Conservation (phyloP, 2,329 filamentous ascomycete genomes). For the Lecanicillium sp. region DNA sequence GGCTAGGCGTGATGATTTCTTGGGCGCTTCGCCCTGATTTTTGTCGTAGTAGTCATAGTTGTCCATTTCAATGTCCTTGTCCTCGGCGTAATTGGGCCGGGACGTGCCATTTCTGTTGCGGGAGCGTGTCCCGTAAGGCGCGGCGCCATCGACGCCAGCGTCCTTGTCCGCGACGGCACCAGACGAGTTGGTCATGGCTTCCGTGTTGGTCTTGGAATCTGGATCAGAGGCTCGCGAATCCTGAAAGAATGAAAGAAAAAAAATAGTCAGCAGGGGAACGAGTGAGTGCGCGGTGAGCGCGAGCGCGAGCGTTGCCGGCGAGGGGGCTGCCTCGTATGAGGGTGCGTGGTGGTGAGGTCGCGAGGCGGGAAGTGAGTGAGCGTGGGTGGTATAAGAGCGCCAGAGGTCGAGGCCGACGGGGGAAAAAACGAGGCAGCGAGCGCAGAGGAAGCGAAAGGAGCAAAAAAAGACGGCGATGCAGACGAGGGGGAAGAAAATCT, state of each 20-base stretch:
- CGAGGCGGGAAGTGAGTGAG: conserved; percentile 6
- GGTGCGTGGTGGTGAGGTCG: neutral
- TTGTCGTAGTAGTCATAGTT: conserved; percentile 63
- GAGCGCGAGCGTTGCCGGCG: neutral
- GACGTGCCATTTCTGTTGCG: conserved; percentile 76
- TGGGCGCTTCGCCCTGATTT: conserved; percentile 47
- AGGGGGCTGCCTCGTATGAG: no score
- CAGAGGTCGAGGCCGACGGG: conserved; percentile 8
- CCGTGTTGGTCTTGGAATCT: conserved; percentile 27
- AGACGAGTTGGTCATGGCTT: conserved; percentile 43
- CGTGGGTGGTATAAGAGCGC: conserved; percentile 8
- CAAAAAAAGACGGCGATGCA: conserved; percentile 8
- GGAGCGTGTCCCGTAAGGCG: conserved; percentile 86
- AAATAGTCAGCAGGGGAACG: conserved; percentile 11
- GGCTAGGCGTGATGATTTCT: conserved; percentile 49
- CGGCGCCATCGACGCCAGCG: conserved; percentile 45
- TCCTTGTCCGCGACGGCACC: conserved; percentile 43
- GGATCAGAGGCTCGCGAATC: conserved; percentile 30
- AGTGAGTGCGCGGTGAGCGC: neutral
- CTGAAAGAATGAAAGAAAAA: conserved; percentile 21
- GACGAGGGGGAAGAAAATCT: conserved; percentile 16
- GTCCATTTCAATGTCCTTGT: conserved; percentile 84
- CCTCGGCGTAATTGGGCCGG: conserved; percentile 92
- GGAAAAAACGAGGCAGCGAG: conserved; percentile 19
- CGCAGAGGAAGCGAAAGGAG: conserved; percentile 16